Conservation (phyloP, 768 basidiomycete species). For the Gautieria morchelliformis region DNA sequence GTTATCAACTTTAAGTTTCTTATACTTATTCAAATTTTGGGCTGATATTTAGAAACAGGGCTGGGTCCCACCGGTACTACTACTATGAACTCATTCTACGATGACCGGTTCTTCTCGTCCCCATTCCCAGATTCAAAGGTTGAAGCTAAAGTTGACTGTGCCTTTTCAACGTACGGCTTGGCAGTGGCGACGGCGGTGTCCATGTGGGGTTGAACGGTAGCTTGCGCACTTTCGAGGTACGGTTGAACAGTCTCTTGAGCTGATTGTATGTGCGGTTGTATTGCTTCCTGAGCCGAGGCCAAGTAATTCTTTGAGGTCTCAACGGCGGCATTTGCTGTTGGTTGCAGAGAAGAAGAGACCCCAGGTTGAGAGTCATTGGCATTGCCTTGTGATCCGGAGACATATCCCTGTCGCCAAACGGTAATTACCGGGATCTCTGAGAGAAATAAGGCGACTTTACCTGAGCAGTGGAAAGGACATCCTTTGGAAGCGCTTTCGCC, state of each 20-base stretch:
- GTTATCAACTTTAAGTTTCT: too few relatives aligned
- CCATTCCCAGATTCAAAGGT: not conserved
- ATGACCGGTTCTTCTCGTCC: not conserved
- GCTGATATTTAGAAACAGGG: too few relatives aligned
- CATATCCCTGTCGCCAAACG: not conserved
- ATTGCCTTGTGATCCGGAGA: not conserved
- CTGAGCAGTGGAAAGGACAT: constrained; percentile 36
- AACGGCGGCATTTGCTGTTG: constrained; percentile 22
- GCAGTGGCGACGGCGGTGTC: constrained; percentile 16
- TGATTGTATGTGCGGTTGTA: constrained; percentile 33
- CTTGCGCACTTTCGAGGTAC: constrained; percentile 31
- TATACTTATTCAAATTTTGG: too few relatives aligned
- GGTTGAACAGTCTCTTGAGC: constrained; percentile 29
- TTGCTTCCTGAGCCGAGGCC: constrained; percentile 22
- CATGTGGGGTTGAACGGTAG: constrained; percentile 28
- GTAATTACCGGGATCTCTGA: too few relatives aligned
- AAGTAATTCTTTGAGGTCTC: constrained; percentile 24
- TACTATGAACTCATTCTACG: not conserved
- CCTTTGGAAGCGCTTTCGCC: constrained; percentile 38
- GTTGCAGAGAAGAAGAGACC: constrained; percentile 24
- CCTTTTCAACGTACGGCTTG: constrained; percentile 14
- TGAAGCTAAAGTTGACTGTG: not conserved
- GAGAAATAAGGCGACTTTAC: constrained; percentile 18
- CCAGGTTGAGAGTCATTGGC: constrained; percentile 12
- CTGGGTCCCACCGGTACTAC: too few relatives aligned